These are phyloP conservation scores for Carpinus viminea DNA, from an alignment of 306 rosid species.

Conservation along the genomic window DNA sequence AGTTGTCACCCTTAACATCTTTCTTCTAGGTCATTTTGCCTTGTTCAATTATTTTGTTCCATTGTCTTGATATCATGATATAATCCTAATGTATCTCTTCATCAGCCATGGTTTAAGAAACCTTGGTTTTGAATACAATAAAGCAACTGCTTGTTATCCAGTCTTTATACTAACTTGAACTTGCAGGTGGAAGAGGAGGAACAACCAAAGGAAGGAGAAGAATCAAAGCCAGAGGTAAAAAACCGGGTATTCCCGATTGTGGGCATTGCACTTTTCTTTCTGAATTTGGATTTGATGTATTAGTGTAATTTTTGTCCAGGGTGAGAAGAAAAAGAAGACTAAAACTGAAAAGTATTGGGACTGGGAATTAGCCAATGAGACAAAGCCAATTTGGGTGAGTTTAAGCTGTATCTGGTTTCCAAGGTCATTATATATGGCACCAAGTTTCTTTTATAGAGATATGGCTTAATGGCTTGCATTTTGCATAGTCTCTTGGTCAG, in stretches of 20 bases:
- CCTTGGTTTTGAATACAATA: background rate
- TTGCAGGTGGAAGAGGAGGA: conserved; percentile 98
- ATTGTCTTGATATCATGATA: background rate
- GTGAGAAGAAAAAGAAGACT: conserved; percentile 71
- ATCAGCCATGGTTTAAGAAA: background rate
- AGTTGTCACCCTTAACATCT: background rate
- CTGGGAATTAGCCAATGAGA: conserved; percentile 94
- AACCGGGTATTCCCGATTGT: conserved; percentile 8
- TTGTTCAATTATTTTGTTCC: background rate
- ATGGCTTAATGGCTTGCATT: background rate
- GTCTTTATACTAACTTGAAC: conserved; percentile 23
- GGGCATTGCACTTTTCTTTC: conserved; percentile 12
- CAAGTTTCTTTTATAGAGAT: background rate
- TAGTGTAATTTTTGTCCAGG: conserved; percentile 47
- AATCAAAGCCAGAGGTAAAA: conserved; percentile 70
- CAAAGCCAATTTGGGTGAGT: conserved; percentile 99
- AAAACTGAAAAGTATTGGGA: conserved; percentile 98
- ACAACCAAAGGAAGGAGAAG: conserved; percentile 93
- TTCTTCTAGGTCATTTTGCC: background rate
- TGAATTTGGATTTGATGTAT: background rate
- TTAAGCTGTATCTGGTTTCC: conserved; percentile 22
- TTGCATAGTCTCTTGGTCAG: conserved; percentile 6
- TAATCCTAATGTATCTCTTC: background rate
- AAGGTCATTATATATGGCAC: background rate
- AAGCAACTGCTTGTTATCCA: background rate